phyloP scores from a whole-genome alignment of 179 eudicot genomes.

The Beta lomatogona region DNA sequence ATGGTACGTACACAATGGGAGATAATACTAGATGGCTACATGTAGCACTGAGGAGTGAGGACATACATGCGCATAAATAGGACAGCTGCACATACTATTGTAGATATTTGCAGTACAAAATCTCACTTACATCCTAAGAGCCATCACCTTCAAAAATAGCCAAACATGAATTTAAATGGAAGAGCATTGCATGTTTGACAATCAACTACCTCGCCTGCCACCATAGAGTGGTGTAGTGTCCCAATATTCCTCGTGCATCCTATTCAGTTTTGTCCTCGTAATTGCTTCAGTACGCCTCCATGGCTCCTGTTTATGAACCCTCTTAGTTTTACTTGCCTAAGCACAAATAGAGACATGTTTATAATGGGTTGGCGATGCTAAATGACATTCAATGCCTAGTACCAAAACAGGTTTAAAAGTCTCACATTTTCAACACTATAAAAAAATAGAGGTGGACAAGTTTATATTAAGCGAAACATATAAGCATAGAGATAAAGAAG shows the following conservation, averaged over 20 bases:
- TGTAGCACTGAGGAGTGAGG: neutral
- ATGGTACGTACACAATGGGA: neutral
- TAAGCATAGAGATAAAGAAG: neutral
- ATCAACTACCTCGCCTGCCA: conserved; percentile 65
- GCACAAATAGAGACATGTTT: neutral
- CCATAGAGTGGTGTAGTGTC: conserved; percentile 97
- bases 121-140: neutral
- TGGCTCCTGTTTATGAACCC: conserved; percentile 76
- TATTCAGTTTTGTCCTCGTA: conserved; percentile 59
- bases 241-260: conserved; percentile 90
- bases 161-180: neutral
- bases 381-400: conserved; percentile 6
- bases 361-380: neutral
- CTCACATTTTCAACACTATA: neutral
- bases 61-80: neutral
- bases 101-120: neutral
- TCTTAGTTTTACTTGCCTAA: conserved; percentile 45
- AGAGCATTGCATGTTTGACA: neutral
- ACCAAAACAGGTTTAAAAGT: neutral
- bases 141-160: neutral
- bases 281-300: conserved; percentile 82
- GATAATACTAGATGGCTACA: neutral
- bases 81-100: neutral
- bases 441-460: neutral
- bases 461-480: neutral